Percentiles rank a stretch among this genome's conserved stretches.
phyloP scores from a whole-genome alignment of 2,329 filamentous ascomycete genomes.

The Penicillium aurantiogriseum region DNA sequence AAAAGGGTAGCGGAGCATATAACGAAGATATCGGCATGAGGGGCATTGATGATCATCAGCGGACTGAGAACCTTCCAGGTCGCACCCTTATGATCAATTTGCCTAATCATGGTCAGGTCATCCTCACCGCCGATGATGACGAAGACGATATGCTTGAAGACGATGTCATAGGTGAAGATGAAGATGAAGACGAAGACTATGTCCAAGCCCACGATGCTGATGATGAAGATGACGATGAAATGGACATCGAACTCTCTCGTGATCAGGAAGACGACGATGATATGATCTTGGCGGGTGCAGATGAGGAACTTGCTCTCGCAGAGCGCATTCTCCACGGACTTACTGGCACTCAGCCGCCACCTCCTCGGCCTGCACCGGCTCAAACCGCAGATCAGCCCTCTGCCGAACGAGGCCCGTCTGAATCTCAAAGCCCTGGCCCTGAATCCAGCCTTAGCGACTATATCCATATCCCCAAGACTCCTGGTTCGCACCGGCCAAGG shows the following conservation, averaged over 20 bases:
- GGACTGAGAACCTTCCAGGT: slow-evolving; percentile 51
- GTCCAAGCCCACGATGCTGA: slow-evolving; percentile 52
- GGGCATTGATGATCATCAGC: slow-evolving; percentile 78
- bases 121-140: slow-evolving; percentile 50
- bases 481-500: slow-evolving; percentile 47
- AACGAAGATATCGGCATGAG: slow-evolving; percentile 75
- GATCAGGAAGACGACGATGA: slow-evolving; percentile 52
- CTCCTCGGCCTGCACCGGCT: slow-evolving; percentile 47
- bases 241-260: slow-evolving; percentile 31
- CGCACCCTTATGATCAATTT: slow-evolving; percentile 43
- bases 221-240: slow-evolving; percentile 47
- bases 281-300: slow-evolving; percentile 54
- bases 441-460: slow-evolving; percentile 24
- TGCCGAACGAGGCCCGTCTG: slow-evolving; percentile 17
- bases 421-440: slow-evolving; percentile 16
- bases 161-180: slow-evolving; percentile 25
- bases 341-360: slow-evolving; percentile 63
- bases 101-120: slow-evolving; percentile 42
- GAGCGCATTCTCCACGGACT: slow-evolving; percentile 78
- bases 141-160: slow-evolving; percentile 39
- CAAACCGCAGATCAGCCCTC: slow-evolving; percentile 31
- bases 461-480: slow-evolving; percentile 78
- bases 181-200: slow-evolving; percentile 47
- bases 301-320: slow-evolving; percentile 69
- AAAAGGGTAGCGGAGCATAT: slow-evolving; percentile 75